Percentiles rank a stretch among this genome's conserved stretches.
Evolutionary conservation across 2,329 filamentous ascomycete species (phyloP).

Genomic region (Fusarium sp.): DNA sequence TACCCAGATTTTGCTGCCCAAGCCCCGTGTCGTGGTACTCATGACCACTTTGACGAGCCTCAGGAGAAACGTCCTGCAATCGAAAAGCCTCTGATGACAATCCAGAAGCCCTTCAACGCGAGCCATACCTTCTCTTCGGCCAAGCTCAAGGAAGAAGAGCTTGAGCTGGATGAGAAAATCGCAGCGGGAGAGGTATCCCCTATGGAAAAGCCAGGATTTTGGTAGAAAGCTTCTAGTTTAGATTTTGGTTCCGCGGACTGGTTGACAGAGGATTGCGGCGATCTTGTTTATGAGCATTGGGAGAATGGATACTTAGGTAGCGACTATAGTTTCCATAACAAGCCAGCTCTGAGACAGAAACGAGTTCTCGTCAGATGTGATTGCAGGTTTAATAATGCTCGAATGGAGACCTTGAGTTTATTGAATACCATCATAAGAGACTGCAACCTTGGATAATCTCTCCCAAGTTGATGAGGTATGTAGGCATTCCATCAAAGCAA

Average conservation of each 20-base stretch:
- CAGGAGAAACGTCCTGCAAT: neutral
- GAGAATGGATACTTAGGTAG: neutral
- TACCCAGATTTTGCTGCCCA: neutral
- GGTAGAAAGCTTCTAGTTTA: neutral
- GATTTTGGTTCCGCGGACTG: neutral
- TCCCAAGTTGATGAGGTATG: no score
- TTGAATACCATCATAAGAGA: neutral
- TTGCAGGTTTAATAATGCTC: no score
- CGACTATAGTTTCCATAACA: neutral
- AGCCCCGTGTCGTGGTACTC: no score
- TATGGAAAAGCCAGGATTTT: slow-evolving; percentile 1
- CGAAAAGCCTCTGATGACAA: no score
- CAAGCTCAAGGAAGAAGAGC: neutral
- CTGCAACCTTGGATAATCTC: neutral
- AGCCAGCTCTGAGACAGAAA: neutral
- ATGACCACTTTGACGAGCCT: neutral
- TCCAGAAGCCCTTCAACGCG: neutral
- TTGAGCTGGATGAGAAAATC: neutral
- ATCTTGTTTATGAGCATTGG: no score
- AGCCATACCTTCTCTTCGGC: slow-evolving; percentile 21
- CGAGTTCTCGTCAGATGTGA: neutral
- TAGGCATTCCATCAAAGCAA: no score
- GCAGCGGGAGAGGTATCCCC: neutral
- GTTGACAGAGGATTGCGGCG: neutral
- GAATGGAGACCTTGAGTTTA: no score